These are phyloP conservation scores for Cicer pinnatifidum DNA, from an alignment of 306 rosid species.

Conservation along the genomic window DNA sequence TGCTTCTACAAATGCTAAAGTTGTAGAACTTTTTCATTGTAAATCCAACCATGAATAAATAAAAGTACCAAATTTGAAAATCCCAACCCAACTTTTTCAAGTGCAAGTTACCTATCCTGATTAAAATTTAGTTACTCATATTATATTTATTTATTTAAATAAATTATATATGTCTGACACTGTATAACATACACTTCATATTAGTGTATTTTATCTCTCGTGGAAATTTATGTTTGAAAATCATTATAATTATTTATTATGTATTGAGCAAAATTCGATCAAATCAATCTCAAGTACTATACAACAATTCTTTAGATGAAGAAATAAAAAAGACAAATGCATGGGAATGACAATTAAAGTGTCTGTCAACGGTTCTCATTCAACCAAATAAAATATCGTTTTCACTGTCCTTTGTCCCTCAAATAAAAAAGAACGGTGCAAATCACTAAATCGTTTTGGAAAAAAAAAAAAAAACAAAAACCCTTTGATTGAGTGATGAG, in stretches of 20 bases:
- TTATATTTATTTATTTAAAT: background rate
- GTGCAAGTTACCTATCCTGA: slow-evolving; percentile 34
- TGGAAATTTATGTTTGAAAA: no score
- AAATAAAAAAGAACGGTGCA: slow-evolving; percentile 37
- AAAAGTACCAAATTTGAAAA: background rate
- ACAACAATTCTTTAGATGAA: no score
- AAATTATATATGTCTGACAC: no score
- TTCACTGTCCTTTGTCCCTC: background rate
- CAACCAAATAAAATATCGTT: slow-evolving; percentile 16
- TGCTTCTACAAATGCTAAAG: slow-evolving; percentile 5
- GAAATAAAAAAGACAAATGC: slow-evolving; percentile 9
- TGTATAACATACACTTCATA: no score
- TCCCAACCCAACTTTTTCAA: slow-evolving; percentile 29
- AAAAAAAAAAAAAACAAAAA: background rate
- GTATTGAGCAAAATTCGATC: background rate
- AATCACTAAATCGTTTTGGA: slow-evolving; percentile 37
- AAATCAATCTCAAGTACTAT: background rate
- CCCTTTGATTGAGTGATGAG: slow-evolving; percentile 7
- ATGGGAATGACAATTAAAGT: slow-evolving; percentile 23
- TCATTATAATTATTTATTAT: background rate
- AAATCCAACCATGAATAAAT: background rate
- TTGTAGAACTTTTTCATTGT: slow-evolving; percentile 2
- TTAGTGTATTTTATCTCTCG: no score
- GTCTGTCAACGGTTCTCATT: slow-evolving; percentile 39
- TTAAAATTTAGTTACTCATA: slow-evolving; percentile 37